Base-by-base conservation (phyloP, 345 rosid species). In the Citrus unshiu region DNA sequence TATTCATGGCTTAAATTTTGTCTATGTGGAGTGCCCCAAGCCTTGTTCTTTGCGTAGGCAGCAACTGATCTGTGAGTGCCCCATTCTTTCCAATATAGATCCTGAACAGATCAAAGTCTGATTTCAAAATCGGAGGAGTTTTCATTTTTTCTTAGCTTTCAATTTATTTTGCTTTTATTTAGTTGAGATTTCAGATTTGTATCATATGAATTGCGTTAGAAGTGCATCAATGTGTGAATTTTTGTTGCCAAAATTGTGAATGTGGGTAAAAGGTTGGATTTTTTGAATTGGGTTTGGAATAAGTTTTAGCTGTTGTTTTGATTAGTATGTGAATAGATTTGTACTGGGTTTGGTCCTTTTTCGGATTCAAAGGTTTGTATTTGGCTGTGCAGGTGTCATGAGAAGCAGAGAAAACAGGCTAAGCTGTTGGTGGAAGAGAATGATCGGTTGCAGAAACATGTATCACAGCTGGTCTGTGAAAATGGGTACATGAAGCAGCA, bases 91-190 rank as follows among this genome's bases (percentile, higher is more conserved):
- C 80, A 90, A 97, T 87, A 91, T 97, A 66, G 99, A 97, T 81
- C 95, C 99, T 59, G 94, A 93, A 85, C 99, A 97, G 91, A 97
- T 97, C 95, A 97, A 97, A 90, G 98, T 97, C 81, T 97, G 98
- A 98, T 97, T 97, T 77, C 99, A 97, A 67, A 97, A 94, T 77
- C 97, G 98, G 87, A 94, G 99, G 98, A 24, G 16, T 49, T 49
- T 69, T 39, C 46, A 37, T 34, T 64, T 43, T 7, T 2, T 57
- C 56, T 62, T 68, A 1, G 49, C 72, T 10, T 40, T 5, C 51
- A 19, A 9, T 65, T 77, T 24, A 24, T 8, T 54, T 27, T 56
- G n/a, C 54, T 40, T 18, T 40, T 21, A 62, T 19, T 40, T 74
- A 6, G 37, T 39, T 56, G 46, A 39, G 67, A 32, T 75, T 18